Evolutionary conservation across 2,329 filamentous ascomycete species (phyloP), one percentile per base, ranked within the genome.

Genomic region (Cryoendolithus antarcticus): DNA sequence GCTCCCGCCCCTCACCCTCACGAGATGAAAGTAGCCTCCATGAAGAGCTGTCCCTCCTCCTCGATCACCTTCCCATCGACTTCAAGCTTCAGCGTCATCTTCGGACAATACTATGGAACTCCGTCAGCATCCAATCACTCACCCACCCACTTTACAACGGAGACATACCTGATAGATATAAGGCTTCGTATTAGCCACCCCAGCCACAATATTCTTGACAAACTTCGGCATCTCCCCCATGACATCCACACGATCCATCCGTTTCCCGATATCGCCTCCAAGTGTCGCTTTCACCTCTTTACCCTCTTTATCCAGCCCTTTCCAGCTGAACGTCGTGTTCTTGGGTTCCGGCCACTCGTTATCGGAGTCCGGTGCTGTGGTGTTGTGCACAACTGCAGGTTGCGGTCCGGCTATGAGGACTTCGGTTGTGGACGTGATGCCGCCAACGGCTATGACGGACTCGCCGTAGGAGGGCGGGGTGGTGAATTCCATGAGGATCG

Each of bases 11-110:
- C 15, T 19, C 15, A 19, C 15, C 15, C 15, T 19, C 15, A 57
- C n/a, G 82, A 86, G 63, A 98, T 93, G 67, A 96, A 98, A n/a
- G 88, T 95, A 2, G 91, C 86, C 66, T 98, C 91, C 41, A 75
- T 77, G 64, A 93, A 93, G 39, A 93, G 64, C 34, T 65, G 68
- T 35, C 91, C 91, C 56, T 86, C 69, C 62, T 96, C 89, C 11
- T 71, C 69, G 45, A 78, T 74, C 53, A 88, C 82, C 53, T 84
- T 71, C 42, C 86, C 86, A 35, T 83, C 86, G 47, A 89, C 71
- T 63, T 88, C 91, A 51, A 98, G 55, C 70, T 91, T 89, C 50
- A 98, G 66, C 10, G 74, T 75, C 41, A 85, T 71, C 54, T 75
- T 75, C 42, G 83, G 81, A 11, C 71, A 71, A 62, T 80, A 96